A percentile compares a stretch with the other conserved stretches of the same genome.
These are phyloP conservation scores for Panicum hallii DNA, from an alignment of 202 grass and related monocot genomes.

Conservation along the genomic window DNA sequence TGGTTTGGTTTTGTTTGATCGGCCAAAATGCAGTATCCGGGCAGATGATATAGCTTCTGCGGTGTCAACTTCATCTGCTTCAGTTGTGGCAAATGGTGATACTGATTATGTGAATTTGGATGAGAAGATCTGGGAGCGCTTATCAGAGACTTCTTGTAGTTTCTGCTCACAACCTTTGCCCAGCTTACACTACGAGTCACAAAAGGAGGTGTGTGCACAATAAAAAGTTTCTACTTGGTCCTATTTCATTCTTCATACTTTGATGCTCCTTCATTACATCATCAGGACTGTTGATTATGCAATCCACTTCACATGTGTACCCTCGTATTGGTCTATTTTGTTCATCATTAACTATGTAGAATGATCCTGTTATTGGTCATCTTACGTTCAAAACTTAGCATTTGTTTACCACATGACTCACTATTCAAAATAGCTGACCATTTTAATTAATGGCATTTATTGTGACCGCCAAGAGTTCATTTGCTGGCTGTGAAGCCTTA, in stretches of 20 bases:
- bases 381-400: constrained; percentile 16
- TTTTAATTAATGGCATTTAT: not conserved
- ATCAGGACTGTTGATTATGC: constrained; percentile 3
- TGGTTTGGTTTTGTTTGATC: constrained; percentile 95
- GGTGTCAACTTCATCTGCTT: constrained; percentile 50
- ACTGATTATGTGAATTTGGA: constrained; percentile 65
- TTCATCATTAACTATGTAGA: constrained; percentile 9
- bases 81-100: constrained; percentile 48
- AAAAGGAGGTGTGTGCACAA: constrained; percentile 80
- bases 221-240: constrained; percentile 17
- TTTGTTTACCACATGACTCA: too few species aligned
- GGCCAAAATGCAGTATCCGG: constrained; percentile 78
- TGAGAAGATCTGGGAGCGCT: constrained; percentile 66
- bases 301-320: constrained; percentile 13
- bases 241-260: constrained; percentile 27
- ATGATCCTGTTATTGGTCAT: constrained; percentile 34
- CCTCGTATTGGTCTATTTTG: not conserved
- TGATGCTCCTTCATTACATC: not conserved
- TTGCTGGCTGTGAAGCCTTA: not conserved
- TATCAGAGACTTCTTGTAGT: constrained; percentile 72
- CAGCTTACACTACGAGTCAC: constrained; percentile 74
- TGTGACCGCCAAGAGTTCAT: not conserved
- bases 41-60: constrained; percentile 62
- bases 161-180: constrained; percentile 75
- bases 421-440: not conserved